phyloP scores from a whole-genome alignment of 768 basidiomycete species.

The Suillus cothurnatus region DNA sequence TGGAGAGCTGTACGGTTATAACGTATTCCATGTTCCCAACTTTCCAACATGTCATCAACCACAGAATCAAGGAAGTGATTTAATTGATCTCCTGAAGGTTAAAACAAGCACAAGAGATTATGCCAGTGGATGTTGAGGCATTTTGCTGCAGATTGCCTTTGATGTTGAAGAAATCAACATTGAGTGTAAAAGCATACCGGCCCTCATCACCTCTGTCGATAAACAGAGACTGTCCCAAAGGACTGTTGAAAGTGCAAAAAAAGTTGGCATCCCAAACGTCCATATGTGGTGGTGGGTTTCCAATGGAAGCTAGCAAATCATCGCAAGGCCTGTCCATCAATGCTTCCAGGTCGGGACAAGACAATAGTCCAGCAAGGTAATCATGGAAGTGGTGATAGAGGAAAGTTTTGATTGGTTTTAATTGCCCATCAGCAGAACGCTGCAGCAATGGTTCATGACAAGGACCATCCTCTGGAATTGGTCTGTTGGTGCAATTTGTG shows the following conservation, averaged over 20 bases:
- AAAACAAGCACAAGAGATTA: constrained; percentile 19
- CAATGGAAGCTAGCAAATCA: neutral
- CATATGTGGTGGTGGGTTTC: neutral
- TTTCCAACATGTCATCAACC: constrained; percentile 32
- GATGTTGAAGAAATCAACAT: constrained; percentile 41
- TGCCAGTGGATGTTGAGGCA: constrained; percentile 25
- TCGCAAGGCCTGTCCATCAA: constrained; percentile 16
- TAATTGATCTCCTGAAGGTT: constrained; percentile 36
- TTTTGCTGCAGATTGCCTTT: constrained; percentile 28
- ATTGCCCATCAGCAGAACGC: neutral
- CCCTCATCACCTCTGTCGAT: constrained; percentile 23
- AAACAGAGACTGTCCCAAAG: constrained; percentile 10
- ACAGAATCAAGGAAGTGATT: constrained; percentile 40
- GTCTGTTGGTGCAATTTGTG: constrained; percentile 8
- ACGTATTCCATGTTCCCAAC: constrained; percentile 35
- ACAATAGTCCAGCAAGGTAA: neutral
- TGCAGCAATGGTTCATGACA: neutral
- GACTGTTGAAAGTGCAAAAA: constrained; percentile 31
- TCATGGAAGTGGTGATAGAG: neutral
- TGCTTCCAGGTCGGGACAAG: constrained; percentile 8
- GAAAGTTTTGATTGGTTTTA: neutral
- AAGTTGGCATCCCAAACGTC: constrained; percentile 24
- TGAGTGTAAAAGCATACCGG: constrained; percentile 32
- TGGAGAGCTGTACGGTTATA: constrained; percentile 20
- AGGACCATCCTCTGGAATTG: neutral